Conservation (phyloP, 768 basidiomycete species). For the Collybia mongolica region DNA sequence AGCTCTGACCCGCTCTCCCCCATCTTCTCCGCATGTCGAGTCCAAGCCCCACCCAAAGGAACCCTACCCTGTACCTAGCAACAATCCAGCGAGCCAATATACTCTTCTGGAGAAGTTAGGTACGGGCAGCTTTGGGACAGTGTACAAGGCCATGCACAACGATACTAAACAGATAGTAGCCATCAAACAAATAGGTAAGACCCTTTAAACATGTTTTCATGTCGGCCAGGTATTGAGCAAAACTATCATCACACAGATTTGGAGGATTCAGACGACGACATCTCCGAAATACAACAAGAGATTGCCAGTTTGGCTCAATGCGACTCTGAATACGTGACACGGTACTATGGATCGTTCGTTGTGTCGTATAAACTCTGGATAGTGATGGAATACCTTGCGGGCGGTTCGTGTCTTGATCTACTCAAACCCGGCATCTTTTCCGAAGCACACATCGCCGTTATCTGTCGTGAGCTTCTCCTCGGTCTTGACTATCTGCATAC, state of each 20-base stretch:
- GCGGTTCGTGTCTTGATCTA: slow-evolving; percentile 97
- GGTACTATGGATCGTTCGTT: slow-evolving; percentile 97
- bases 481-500: slow-evolving; percentile 96
- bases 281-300: slow-evolving; percentile 97
- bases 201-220: slow-evolving; percentile 3
- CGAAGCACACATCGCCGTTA: slow-evolving; percentile 92
- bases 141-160: slow-evolving; percentile 97
- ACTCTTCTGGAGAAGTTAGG: slow-evolving; percentile 95
- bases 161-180: slow-evolving; percentile 94
- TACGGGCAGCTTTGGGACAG: slow-evolving; percentile 93
- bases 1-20: slow-evolving; percentile 42
- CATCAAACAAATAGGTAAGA: slow-evolving; percentile 94
- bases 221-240: slow-evolving; percentile 5
- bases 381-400: slow-evolving; percentile 98
- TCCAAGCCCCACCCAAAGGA: slow-evolving; percentile 42
- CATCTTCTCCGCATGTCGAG: slow-evolving; percentile 49
- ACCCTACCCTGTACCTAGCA: slow-evolving; percentile 70
- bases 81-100: slow-evolving; percentile 87
- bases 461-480: slow-evolving; percentile 88
- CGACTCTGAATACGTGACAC: slow-evolving; percentile 94
- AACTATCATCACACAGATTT: slow-evolving; percentile 56
- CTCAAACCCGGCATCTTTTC: slow-evolving; percentile 89
- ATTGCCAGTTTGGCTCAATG: slow-evolving; percentile 95
- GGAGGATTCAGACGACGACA: slow-evolving; percentile 98
- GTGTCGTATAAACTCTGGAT: slow-evolving; percentile 98